phyloP scores from a whole-genome alignment of 768 basidiomycete species.

The Pleurotus pulmonarius region DNA sequence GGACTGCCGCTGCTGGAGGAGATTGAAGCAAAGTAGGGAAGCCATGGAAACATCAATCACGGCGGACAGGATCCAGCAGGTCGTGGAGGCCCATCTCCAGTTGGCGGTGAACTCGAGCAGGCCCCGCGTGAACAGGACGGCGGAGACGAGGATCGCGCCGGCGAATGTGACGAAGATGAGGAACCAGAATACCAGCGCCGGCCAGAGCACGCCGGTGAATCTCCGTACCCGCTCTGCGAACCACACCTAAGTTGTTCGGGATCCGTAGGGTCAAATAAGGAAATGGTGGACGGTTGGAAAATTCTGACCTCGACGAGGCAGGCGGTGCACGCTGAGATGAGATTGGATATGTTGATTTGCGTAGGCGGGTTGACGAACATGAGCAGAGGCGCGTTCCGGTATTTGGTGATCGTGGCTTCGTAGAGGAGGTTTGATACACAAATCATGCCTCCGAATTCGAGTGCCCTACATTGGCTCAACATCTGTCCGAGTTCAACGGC shows the following conservation, averaged over 20 bases:
- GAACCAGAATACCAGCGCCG: slow-evolving; percentile 22
- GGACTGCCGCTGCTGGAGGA: slow-evolving; percentile 20
- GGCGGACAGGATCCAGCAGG: slow-evolving; percentile 23
- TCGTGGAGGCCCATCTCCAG: slow-evolving; percentile 27
- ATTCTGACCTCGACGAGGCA: slow-evolving; percentile 3
- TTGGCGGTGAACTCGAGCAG: slow-evolving; percentile 16
- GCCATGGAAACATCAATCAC: slow-evolving; percentile 29
- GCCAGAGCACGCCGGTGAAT: slow-evolving; percentile 21
- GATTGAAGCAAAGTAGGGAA: slow-evolving; percentile 27
- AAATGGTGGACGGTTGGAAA: too few species aligned
- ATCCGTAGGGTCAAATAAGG: background rate
- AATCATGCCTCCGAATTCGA: slow-evolving; percentile 25
- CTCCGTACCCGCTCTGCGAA: slow-evolving; percentile 26
- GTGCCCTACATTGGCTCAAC: slow-evolving; percentile 13
- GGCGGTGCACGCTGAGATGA: background rate
- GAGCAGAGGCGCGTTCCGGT: slow-evolving; percentile 15
- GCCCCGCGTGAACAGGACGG: slow-evolving; percentile 16
- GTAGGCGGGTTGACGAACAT: background rate
- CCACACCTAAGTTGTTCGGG: slow-evolving; percentile 19
- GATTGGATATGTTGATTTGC: background rate
- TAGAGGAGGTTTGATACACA: slow-evolving; percentile 25
- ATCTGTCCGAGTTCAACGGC: background rate
- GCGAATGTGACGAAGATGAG: slow-evolving; percentile 22
- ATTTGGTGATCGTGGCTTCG: slow-evolving; percentile 23
- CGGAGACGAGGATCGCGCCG: slow-evolving; percentile 24